Evolutionary conservation across 2,329 filamentous ascomycete genomes (phyloP), one percentile per base, ranked within the genome.

Genomic region (Phialophora macrospora): DNA sequence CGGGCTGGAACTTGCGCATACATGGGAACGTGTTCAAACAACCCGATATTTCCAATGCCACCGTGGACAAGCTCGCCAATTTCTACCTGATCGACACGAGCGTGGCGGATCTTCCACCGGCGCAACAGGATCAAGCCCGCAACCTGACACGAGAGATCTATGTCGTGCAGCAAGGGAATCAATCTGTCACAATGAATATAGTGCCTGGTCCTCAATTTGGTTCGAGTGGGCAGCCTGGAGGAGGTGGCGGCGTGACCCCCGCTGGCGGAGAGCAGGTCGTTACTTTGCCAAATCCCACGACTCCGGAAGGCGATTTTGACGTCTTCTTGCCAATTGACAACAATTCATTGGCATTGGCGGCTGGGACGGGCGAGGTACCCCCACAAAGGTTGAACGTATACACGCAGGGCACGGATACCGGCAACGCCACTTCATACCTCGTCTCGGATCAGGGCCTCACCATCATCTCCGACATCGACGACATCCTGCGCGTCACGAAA

Each of bases 21-120:
- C 90, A 90, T 70, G 91, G 90, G 71, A 92, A 92, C 73, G 88
- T 93, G n/a, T 93, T 88, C 82, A 93, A 92, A 76, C 85, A 90
- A 68, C 90, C 90, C 1, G 85, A 90, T 65, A 88, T 90, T 38
- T 84, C 83, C 1, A 81, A 86, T 70, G 79, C 81, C 38, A 90
- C 86, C 71, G 79, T 93, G 54, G 84, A 93, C 70, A 81, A 88
- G 44, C 80, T 93, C 3, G 88, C 90, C 64, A 87, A 92, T 70
- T 76, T 86, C 34, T 92, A 93, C 77, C 81, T 93, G 9, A 83
- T 92, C 65, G 88, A 83, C 57, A 87, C 85, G 5, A 82, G 83
- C 62, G 83, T 92, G 41, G 76, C 84, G 9, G 77, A 87, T 14
- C 81, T 93, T 4, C 82, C 85, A 1, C 73, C 82, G 1, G 77